Evolutionary conservation across 2,329 filamentous ascomycete genomes (phyloP).

Genomic region (Tolypocladium ophioglossoides): DNA sequence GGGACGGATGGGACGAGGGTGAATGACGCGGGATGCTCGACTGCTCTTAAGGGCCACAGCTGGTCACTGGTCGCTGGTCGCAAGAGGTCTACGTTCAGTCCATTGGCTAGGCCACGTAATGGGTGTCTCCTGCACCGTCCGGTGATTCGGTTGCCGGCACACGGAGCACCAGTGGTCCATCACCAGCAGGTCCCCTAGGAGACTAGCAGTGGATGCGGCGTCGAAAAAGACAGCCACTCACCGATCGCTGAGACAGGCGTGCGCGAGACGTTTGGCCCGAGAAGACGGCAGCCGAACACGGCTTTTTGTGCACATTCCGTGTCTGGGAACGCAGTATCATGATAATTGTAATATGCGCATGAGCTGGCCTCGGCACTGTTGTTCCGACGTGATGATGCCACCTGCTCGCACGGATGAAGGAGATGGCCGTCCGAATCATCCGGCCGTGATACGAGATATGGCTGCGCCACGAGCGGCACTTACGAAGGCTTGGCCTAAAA

Average conservation of each 20-base stretch:
- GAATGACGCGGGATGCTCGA: background rate
- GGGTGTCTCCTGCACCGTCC: background rate
- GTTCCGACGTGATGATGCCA: background rate
- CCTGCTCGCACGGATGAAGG: background rate
- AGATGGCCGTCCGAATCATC: background rate
- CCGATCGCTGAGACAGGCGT: background rate
- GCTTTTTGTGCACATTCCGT: background rate
- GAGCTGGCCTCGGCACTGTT: background rate
- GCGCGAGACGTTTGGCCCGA: background rate
- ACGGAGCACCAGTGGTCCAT: background rate
- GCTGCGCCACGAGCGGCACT: background rate
- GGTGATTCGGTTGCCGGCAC: background rate
- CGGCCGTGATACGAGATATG: background rate
- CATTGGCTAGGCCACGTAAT: constrained; percentile 8
- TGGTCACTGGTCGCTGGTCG: background rate
- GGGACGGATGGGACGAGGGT: background rate
- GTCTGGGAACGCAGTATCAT: background rate
- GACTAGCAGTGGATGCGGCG: background rate
- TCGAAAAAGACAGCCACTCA: background rate
- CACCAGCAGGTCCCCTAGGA: background rate
- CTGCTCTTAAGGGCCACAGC: background rate
- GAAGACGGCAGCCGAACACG: background rate
- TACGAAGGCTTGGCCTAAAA: no score
- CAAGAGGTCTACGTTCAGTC: background rate
- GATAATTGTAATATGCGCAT: background rate